A percentile compares a stretch with the other conserved stretches of the same genome.
Conservation (phyloP, 306 rosid species). For the Inga leiocalycina region DNA sequence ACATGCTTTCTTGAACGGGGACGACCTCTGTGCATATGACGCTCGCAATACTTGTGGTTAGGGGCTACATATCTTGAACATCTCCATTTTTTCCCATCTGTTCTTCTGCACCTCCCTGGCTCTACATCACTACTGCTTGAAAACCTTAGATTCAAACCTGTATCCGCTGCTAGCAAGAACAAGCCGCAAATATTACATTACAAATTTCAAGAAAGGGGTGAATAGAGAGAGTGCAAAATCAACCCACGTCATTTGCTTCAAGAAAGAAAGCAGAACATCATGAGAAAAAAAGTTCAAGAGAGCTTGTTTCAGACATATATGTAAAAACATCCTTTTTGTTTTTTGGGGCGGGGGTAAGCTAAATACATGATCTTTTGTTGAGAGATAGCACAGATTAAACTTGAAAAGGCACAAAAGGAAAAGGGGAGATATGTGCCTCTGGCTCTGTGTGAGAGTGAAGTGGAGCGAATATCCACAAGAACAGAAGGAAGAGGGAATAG, state of each 20-base stretch:
- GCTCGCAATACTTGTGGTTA: slow-evolving; percentile 78
- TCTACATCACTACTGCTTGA: slow-evolving; percentile 63
- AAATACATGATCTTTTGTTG: slow-evolving; percentile 33
- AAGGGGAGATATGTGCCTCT: neutral
- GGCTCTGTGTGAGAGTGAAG: slow-evolving; percentile 8
- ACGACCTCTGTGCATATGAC: slow-evolving; percentile 93
- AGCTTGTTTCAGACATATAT: slow-evolving; percentile 18
- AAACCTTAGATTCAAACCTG: slow-evolving; percentile 55
- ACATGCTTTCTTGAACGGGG: slow-evolving; percentile 99
- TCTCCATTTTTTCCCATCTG: slow-evolving; percentile 94
- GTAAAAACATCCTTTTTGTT: neutral
- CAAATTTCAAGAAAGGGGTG: slow-evolving; percentile 31
- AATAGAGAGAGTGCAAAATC: neutral
- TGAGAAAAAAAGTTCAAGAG: slow-evolving; percentile 26
- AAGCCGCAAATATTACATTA: neutral
- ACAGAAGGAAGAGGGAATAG: neutral
- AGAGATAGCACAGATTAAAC: neutral
- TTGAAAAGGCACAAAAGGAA: neutral
- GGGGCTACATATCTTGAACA: slow-evolving; percentile 83
- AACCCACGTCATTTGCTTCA: neutral
- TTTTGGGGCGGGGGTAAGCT: neutral
- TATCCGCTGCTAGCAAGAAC: slow-evolving; percentile 39
- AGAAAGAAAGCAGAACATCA: slow-evolving; percentile 27
- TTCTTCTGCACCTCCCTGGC: slow-evolving; percentile 80
- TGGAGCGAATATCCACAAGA: neutral